phyloP scores from a whole-genome alignment of 305 asterid species.

The Fraxinus angustifolia region DNA sequence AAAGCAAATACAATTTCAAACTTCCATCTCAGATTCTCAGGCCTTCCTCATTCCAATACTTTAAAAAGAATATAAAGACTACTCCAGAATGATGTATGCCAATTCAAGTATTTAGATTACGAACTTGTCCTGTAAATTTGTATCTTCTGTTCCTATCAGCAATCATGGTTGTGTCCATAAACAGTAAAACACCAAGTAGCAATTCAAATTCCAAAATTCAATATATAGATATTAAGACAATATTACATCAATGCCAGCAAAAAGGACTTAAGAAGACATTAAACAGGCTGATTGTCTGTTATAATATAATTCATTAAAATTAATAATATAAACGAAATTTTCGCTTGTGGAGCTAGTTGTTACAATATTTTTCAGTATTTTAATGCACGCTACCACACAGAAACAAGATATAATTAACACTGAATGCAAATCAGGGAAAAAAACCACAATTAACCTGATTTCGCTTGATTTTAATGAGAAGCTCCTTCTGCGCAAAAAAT shows the following conservation, averaged over 20 bases:
- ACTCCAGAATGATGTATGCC: background rate
- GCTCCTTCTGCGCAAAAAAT: conserved; percentile 67
- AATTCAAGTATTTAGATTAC: background rate
- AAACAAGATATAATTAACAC: background rate
- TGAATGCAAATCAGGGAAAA: background rate
- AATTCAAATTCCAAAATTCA: conserved; percentile 8
- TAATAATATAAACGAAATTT: background rate
- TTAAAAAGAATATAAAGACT: background rate
- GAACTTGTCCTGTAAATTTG: background rate
- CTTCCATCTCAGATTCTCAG: background rate
- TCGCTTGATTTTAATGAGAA: conserved; percentile 65
- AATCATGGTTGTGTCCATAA: background rate
- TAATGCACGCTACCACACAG: background rate
- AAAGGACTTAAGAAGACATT: background rate
- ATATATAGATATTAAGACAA: background rate
- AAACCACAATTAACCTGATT: conserved; percentile 48
- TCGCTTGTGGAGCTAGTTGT: background rate
- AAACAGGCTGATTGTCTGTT: background rate
- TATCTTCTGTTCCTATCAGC: background rate
- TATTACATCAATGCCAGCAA: background rate
- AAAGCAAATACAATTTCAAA: background rate
- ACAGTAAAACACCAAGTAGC: background rate
- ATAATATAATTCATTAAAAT: background rate
- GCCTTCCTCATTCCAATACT: background rate
- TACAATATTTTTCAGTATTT: background rate